A percentile compares a stretch with the other conserved stretches of the same genome.
Evolutionary conservation across 2,329 filamentous ascomycete genomes (phyloP).

Genomic region (Stachybotrys elegans): DNA sequence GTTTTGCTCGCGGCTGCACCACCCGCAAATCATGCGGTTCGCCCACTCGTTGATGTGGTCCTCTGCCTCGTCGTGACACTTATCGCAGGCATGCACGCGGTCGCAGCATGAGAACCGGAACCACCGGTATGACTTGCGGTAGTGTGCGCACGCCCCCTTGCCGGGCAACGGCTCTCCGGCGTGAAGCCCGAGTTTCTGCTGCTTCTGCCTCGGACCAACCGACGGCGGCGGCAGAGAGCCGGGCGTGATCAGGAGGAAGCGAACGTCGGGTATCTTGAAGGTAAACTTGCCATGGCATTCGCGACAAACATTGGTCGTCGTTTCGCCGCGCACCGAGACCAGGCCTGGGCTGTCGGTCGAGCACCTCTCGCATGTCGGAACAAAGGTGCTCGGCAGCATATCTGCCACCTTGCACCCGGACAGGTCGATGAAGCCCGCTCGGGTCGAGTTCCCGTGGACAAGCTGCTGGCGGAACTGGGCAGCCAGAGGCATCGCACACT

Average conservation of each 20-base stretch:
- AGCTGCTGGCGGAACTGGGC: slow-evolving; percentile 61
- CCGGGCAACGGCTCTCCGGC: slow-evolving; percentile 51
- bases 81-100: slow-evolving; percentile 57
- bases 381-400: slow-evolving; percentile 73
- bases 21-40: slow-evolving; percentile 77
- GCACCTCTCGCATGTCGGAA: slow-evolving; percentile 72
- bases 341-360: slow-evolving; percentile 66
- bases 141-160: slow-evolving; percentile 52
- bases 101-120: slow-evolving; percentile 61
- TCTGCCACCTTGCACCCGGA: slow-evolving; percentile 70
- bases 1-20: slow-evolving; percentile 74
- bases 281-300: slow-evolving; percentile 77
- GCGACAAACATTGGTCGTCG: slow-evolving; percentile 68
- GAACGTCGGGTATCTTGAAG: slow-evolving; percentile 72
- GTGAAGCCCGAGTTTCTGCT: slow-evolving; percentile 51
- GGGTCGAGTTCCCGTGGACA: slow-evolving; percentile 67
- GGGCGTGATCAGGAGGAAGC: slow-evolving; percentile 66
- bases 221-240: slow-evolving; percentile 38
- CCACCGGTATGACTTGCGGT: slow-evolving; percentile 56
- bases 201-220: slow-evolving; percentile 36
- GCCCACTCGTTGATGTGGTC: slow-evolving; percentile 78
- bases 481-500: slow-evolving; percentile 49
- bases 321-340: slow-evolving; percentile 68
- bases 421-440: slow-evolving; percentile 74
- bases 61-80: slow-evolving; percentile 68